phyloP scores from a whole-genome alignment of 202 grass and related monocot genomes.

The Hordeum pubiflorum region DNA sequence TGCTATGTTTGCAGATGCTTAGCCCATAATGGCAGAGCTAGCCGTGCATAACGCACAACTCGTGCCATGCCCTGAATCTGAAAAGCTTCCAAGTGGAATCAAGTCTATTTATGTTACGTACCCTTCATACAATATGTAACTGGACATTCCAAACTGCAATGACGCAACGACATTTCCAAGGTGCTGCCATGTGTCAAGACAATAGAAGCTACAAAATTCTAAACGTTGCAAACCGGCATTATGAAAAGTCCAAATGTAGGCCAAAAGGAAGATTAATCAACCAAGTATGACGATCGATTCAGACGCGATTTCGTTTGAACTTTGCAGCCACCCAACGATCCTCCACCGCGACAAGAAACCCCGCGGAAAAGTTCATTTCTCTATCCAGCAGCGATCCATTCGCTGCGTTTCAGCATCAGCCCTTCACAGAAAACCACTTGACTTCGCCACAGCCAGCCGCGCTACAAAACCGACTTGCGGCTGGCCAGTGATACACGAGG shows the following conservation, averaged over 20 bases:
- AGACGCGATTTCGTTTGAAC: constrained; percentile 14
- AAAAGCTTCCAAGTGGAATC: neutral
- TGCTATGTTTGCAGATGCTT: no score
- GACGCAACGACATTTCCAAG: neutral
- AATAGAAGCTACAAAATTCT: neutral
- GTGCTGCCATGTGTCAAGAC: neutral
- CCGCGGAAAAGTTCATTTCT: neutral
- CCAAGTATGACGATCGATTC: neutral
- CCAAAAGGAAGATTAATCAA: constrained; percentile 2
- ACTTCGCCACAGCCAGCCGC: neutral
- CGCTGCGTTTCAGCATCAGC: neutral
- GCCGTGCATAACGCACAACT: neutral
- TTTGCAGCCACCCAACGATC: neutral
- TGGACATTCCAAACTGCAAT: neutral
- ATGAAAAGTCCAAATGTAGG: neutral
- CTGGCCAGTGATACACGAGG: neutral
- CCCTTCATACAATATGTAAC: no score
- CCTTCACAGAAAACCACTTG: constrained; percentile 29
- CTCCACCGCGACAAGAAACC: neutral
- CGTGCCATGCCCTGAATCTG: neutral
- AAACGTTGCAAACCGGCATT: neutral
- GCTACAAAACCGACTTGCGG: neutral
- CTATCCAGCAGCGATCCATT: neutral
- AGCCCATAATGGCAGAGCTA: no score
- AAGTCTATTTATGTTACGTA: neutral